Conservation (phyloP, 768 basidiomycete species). For the Mycena haematopus region DNA sequence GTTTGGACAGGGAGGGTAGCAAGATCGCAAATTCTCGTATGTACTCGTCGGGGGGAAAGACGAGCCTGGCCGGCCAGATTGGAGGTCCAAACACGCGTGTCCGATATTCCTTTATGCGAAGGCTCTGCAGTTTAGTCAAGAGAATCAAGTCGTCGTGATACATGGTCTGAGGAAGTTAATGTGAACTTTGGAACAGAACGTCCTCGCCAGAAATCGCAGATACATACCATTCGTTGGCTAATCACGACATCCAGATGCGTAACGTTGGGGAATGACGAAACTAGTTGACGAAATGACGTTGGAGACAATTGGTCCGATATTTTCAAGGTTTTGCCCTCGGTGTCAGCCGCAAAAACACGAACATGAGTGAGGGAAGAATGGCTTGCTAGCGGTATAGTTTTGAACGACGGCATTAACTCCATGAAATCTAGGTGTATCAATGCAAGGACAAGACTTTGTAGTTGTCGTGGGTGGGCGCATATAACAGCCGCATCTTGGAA, state of each 20-base stretch:
- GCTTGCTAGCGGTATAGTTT: not conserved
- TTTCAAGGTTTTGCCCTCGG: not conserved
- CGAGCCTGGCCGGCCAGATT: not conserved
- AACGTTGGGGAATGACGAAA: not conserved
- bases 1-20: not conserved
- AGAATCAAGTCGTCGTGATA: not conserved
- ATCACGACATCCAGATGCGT: not conserved
- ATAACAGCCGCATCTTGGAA: not conserved
- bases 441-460: not conserved
- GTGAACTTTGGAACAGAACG: too few species aligned
- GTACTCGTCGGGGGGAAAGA: not conserved
- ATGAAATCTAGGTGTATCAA: not conserved
- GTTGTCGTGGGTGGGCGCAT: not conserved
- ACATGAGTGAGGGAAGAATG: not conserved
- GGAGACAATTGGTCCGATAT: not conserved
- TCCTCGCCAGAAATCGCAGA: too few species aligned
- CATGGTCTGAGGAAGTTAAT: not conserved
- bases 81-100: not conserved
- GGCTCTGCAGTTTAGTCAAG: not conserved
- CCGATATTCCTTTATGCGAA: not conserved
- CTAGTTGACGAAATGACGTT: not conserved
- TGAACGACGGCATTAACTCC: not conserved
- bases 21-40: not conserved
- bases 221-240: not conserved
- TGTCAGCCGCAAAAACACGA: not conserved